Base-by-base conservation (phyloP, 805 yeast genomes). In the Maudiozyma serrabonitensis region DNA sequence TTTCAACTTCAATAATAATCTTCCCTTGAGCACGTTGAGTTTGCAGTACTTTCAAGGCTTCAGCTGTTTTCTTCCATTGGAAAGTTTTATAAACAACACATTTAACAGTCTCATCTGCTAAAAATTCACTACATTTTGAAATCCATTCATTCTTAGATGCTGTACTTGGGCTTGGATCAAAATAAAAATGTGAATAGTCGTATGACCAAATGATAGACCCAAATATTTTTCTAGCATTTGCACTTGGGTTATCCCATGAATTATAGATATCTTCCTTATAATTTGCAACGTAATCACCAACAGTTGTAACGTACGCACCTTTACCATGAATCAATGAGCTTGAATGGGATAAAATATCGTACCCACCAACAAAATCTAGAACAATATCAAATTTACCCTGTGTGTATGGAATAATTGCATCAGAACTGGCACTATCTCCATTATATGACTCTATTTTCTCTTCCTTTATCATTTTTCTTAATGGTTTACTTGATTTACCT, bases 351-450 rank as follows among this genome's bases (percentile, higher is more conserved):
- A 80, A 61, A 8, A 84, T 72, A 34, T 77, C 79, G 43, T 72
- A 71, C 42, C 85, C 85, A 39, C 96, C 93, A 46, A 80, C 75
- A 53, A 82, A 75, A 66, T 88, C 95, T 11, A 84, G 59, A 16
- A 86, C 77, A 5, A 76, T 59, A 59, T 84, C 86, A 58, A 80
- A 87, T 56, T 75, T 72, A 16, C 77, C 76, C 52, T 68, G 68
- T 31, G 55, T 58, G 48, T 63, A 68, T 31, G 55, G 59, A 21
- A 56, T 55, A 18, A 59, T 50, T 18, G 56, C 45, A 43, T 61
- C 63, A 26, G 54, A 43, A 49, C 57, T 45, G 9, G 60, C 62
- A 12, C 59, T 52, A 4, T 58, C 56, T 2, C 58, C 53, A 6
- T 66, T 21, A 18, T 34, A 46, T 9, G 45, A 34, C 15, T 16